Base-by-base conservation (phyloP, 2,329 filamentous ascomycete species). In the Scopulariopsis brevicaulis region DNA sequence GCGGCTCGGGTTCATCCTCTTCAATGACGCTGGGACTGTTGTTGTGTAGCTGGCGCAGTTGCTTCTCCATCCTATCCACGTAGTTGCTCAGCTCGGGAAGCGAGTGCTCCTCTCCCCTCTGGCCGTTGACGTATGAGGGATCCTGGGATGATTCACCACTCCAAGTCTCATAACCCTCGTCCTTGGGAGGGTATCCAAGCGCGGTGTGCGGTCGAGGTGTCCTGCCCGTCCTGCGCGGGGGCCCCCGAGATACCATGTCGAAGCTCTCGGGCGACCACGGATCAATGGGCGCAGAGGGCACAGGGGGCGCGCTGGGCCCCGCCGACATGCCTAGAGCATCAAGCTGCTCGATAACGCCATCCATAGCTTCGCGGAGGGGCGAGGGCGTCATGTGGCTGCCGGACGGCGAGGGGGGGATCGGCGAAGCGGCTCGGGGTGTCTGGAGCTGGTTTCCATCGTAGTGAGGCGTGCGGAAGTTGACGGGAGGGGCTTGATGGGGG, bases 191-290 rank as follows among this genome's bases (percentile, higher is more conserved):
- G 61, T 91, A 80, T 1, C 88, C 90, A 66, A 90, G 78, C 0
- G 90, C 87, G 4, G 90, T 94, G 62, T 89, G 79, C 0, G 91
- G 86, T 43, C 86, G 77, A 24, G 46, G 46, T 3, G 58, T 70
- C 64, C 24, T 62, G 48, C 51, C 62, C 60, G 35, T 70, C 68
- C 56, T 66, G 62, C 22, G 62, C 2, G 28, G 28, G 8, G 69
- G 64, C 14, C 63, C 64, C 14, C 66, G 66, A 10, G 68, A 65
- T 3, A 80, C 71, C 68, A 81, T 72, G 59, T 82, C 86, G 65
- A 95, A 96, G 8, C 86, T 89, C 65, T 96, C 92, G 0, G 91
- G 91, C 0, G 91, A 94, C 94, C 94, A 99, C 4, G 91, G 86
- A 66, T 90, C 83, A 10, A 84, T 71, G 0, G 81, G 75, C 0